Base-by-base conservation (phyloP, 495 filamentous ascomycete genomes). In the Eremomyces bilateralis region DNA sequence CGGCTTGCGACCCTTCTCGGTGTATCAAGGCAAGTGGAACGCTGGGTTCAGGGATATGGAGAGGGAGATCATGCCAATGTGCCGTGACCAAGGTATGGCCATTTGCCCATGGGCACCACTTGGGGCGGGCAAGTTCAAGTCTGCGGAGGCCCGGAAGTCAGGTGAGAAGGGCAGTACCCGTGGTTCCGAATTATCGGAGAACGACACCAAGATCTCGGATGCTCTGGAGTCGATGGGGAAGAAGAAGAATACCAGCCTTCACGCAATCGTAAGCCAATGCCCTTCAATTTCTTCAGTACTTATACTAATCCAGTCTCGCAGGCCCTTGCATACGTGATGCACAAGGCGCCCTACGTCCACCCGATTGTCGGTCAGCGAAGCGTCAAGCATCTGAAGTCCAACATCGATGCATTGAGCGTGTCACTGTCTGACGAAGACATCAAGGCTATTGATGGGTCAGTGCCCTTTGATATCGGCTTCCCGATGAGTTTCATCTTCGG, bases 31-130 rank as follows among this genome's bases (percentile, higher is more conserved):
- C 15, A 54, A 52, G 15, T 79, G 71, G 70, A 64, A 53, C 16
- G 71, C 69, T 6, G 59, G 61, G 0, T 40, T 44, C 4, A 63
- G 74, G n/a, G 74, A 78, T 41, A 64, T 78, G 24, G 74, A 80
- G 51, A 56, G 74, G 15, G 74, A 80, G 1, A 75, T 79, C 35
- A 61, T 79, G 33, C 69, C 68, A 34, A 79, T 80, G 74, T 53
- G 48, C 35, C 48, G 51, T 4, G 61, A 53, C 10, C 71, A 79
- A 44, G 73, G 73, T n/a, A 81, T 83, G 76, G 72, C 54, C 0
- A 36, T 81, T 0, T 58, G 56, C 10, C 73, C 73, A 0, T 80
- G 68, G 64, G 70, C 68, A 3, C 57, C 68, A 0, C 52, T 83
- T 1, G 71, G 67, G 20, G 56, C 61, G n/a, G 76, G 76, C 27